A percentile compares a stretch with the other conserved stretches of the same genome.
Evolutionary conservation across 441 rosid genomes (phyloP).

Genomic region (Erodium moschatum): DNA sequence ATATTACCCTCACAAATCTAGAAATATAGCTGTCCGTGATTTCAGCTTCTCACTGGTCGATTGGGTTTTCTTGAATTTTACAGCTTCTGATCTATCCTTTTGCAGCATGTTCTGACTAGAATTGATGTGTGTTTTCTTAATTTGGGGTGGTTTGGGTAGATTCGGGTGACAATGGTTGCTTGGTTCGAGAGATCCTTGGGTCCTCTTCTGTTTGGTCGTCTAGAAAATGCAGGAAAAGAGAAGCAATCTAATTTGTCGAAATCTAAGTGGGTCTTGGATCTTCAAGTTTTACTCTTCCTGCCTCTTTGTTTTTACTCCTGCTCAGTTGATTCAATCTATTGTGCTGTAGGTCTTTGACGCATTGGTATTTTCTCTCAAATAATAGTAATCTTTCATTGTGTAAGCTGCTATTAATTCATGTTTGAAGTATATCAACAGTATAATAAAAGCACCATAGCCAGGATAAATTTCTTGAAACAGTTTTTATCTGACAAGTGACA

Average conservation of each 20-base stretch:
- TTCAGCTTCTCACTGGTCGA: neutral
- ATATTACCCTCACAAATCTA: neutral
- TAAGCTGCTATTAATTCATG: neutral
- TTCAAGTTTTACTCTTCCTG: neutral
- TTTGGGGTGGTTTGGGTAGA: neutral
- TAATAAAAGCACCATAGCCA: neutral
- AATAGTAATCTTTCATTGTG: neutral
- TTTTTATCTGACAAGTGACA: neutral
- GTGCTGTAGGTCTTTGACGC: neutral
- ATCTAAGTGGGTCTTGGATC: neutral
- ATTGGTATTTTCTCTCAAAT: neutral
- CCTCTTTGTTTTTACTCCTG: neutral
- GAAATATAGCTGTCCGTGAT: neutral
- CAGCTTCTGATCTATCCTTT: neutral
- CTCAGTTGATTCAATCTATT: neutral
- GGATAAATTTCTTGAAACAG: neutral
- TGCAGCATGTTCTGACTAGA: neutral
- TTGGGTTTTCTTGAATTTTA: neutral
- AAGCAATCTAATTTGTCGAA: neutral
- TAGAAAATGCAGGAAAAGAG: slow-evolving; percentile 8
- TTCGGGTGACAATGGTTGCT: neutral
- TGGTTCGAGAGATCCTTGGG: neutral
- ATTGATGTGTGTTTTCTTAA: neutral
- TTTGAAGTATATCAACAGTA: neutral
- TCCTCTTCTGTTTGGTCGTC: neutral